Conservation (phyloP, 257 asterid genomes). For the Solanum microdontum region DNA sequence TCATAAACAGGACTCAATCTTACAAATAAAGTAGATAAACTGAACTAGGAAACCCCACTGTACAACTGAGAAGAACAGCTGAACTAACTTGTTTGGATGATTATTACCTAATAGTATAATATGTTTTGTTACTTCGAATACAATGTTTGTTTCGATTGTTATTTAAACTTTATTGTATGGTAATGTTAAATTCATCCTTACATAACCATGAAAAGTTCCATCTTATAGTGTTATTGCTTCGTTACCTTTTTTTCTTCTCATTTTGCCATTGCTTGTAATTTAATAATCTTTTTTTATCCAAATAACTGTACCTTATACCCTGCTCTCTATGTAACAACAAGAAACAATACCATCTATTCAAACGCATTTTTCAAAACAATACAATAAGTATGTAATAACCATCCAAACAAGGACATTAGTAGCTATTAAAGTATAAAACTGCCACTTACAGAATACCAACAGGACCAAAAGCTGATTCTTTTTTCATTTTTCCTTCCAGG, state of each 20-base stretch:
- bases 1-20: background rate
- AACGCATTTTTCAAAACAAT: background rate
- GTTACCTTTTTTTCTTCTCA: background rate
- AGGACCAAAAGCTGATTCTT: background rate
- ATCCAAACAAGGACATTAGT: background rate
- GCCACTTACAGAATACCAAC: background rate
- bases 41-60: background rate
- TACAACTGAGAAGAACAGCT: background rate
- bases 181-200: background rate
- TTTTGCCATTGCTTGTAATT: background rate
- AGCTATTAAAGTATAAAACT: background rate
- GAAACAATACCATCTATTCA: background rate
- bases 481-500: background rate
- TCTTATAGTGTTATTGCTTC: background rate
- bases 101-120: background rate
- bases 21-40: background rate
- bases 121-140: background rate
- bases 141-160: background rate
- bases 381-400: background rate
- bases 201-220: background rate
- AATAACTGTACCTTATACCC: background rate
- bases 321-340: background rate
- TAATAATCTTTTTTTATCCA: background rate
- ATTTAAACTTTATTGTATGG: background rate
- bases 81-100: background rate